Percentiles rank a stretch among this genome's conserved stretches.
Conservation (phyloP, 2,329 filamentous ascomycete species). For the Hymenoscyphus salicellus region DNA sequence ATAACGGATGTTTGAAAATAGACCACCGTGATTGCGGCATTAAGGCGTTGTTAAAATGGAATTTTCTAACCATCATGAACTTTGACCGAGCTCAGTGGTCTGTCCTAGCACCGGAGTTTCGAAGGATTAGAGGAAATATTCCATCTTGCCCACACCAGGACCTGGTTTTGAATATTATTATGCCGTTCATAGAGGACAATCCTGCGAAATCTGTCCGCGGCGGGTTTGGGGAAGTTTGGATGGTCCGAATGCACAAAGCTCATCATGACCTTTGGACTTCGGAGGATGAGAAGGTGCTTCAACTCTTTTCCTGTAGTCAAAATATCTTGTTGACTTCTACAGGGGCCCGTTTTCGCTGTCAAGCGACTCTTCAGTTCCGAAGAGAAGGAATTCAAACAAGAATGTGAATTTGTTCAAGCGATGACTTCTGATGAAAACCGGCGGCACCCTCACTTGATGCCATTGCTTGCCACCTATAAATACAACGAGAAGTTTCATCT, state of each 20-base stretch:
- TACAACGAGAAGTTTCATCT: constrained; percentile 22
- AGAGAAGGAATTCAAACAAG: constrained; percentile 4
- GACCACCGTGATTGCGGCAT: no score
- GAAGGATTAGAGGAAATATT: no score
- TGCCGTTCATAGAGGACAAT: constrained; percentile 11
- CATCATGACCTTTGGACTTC: constrained; percentile 4
- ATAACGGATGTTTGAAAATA: no score
- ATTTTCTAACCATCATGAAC: no score
- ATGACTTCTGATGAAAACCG: background rate
- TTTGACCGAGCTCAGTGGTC: no score
- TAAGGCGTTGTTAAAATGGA: no score
- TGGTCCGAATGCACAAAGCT: constrained; percentile 1
- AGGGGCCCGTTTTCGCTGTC: background rate
- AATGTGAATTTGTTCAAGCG: constrained; percentile 10
- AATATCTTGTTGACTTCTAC: background rate
- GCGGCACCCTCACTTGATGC: constrained; percentile 25
- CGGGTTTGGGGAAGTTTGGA: constrained; percentile 14
- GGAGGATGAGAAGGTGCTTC: background rate
- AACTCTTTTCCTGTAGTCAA: background rate
- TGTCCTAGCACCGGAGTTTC: no score
- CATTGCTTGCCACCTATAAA: constrained; percentile 31
- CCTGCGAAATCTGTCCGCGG: background rate
- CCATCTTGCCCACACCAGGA: background rate
- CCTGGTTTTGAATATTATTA: background rate
- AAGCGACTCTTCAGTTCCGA: background rate